Conservation (phyloP, 2,329 filamentous ascomycete genomes). For the Akanthomyces muscarius region DNA sequence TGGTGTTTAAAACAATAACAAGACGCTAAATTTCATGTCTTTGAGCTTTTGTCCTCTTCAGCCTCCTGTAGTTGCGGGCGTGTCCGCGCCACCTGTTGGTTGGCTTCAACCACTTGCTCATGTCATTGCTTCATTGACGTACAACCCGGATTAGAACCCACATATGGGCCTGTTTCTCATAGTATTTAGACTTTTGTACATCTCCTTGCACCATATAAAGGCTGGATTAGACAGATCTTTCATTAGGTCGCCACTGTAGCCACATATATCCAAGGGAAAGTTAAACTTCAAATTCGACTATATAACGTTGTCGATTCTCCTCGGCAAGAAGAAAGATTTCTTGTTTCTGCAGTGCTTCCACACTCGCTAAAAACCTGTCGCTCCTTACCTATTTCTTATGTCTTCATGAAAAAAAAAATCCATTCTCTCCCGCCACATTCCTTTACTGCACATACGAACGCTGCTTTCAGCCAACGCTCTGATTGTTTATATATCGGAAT, state of each 20-base stretch:
- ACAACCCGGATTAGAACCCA: not conserved
- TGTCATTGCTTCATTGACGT: not conserved
- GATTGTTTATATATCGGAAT: not conserved
- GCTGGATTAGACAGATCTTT: not conserved
- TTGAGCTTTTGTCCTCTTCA: too few species aligned
- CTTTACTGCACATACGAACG: not conserved
- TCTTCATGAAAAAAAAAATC: not conserved
- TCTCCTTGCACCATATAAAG: too few species aligned
- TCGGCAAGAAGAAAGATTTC: not conserved
- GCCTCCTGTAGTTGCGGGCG: too few species aligned
- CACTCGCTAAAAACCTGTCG: conserved; percentile 4
- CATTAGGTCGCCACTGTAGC: not conserved
- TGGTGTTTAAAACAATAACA: too few species aligned
- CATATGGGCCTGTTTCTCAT: not conserved
- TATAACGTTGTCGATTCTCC: not conserved
- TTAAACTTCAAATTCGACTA: not conserved
- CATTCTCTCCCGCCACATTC: not conserved
- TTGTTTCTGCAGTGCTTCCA: conserved; percentile 4
- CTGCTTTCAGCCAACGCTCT: not conserved
- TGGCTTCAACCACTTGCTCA: not conserved
- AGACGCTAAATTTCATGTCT: too few species aligned
- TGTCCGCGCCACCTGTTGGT: not conserved
- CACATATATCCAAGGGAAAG: not conserved
- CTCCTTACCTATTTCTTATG: not conserved
- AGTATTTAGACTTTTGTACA: too few species aligned